Evolutionary conservation across 768 basidiomycete species (phyloP).

Genomic region (Saitozyma podzolica): DNA sequence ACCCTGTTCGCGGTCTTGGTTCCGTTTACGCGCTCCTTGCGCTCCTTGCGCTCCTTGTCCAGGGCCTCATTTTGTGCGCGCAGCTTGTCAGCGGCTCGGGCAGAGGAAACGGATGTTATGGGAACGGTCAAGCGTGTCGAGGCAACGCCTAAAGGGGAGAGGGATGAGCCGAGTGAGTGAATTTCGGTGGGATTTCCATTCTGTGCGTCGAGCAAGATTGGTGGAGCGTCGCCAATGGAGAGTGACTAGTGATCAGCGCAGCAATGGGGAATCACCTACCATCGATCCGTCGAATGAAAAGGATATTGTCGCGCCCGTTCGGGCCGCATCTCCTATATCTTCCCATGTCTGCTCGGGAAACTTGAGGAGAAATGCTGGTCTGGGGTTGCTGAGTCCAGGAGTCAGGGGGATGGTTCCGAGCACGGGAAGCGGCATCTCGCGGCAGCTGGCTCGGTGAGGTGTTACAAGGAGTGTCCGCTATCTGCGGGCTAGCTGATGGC

Average conservation of each 20-base stretch:
- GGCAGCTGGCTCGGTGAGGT: background rate
- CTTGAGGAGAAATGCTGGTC: conserved; percentile 30
- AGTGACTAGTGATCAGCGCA: conserved; percentile 16
- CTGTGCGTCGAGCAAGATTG: conserved; percentile 21
- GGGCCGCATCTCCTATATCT: conserved; percentile 8
- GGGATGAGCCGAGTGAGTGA: conserved; percentile 16
- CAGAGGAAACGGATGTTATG: conserved; percentile 3
- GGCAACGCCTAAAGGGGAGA: conserved; percentile 22
- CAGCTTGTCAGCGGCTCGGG: background rate
- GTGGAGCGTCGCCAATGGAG: conserved; percentile 17
- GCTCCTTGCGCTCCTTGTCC: conserved; percentile 21
- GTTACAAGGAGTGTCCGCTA: no score
- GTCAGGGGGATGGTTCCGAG: conserved; percentile 1
- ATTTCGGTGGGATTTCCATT: conserved; percentile 29
- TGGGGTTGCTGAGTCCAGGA: background rate
- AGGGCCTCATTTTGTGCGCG: conserved; percentile 11
- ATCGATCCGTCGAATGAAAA: conserved; percentile 14
- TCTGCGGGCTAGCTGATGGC: no score
- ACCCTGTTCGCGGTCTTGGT: conserved; percentile 12
- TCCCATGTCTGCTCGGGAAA: conserved; percentile 37
- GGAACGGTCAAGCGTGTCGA: conserved; percentile 31
- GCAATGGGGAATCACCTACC: conserved; percentile 13
- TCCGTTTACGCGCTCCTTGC: no score
- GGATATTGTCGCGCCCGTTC: conserved; percentile 11
- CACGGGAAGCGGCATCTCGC: conserved; percentile 3